Evolutionary conservation across 1,284 basidiomycete genomes (phyloP).

Genomic region (Cryptococcus floricola): DNA sequence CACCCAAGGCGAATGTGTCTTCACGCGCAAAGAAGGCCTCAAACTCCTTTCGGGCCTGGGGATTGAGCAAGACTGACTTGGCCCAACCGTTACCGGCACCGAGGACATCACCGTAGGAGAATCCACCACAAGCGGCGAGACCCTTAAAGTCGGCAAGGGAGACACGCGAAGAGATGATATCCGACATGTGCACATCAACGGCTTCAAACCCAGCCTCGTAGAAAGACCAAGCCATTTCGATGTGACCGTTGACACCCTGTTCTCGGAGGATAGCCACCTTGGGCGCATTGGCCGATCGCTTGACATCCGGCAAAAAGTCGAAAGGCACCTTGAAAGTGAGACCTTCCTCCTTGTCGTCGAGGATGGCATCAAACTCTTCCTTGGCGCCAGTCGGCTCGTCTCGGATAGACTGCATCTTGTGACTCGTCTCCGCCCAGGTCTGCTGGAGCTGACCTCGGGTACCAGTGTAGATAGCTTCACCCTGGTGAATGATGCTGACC

Average conservation of each 20-base stretch:
- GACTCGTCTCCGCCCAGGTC: slow-evolving; percentile 92
- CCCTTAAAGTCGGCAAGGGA: slow-evolving; percentile 72
- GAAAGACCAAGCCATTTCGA: slow-evolving; percentile 99
- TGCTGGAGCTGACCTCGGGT: slow-evolving; percentile 72
- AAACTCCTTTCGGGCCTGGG: slow-evolving; percentile 70
- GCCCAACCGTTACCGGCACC: slow-evolving; percentile 99
- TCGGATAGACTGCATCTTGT: slow-evolving; percentile 80
- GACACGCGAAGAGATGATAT: slow-evolving; percentile 72
- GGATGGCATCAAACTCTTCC: slow-evolving; percentile 80
- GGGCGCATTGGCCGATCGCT: slow-evolving; percentile 56
- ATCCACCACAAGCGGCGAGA: slow-evolving; percentile 92
- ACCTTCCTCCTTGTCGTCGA: slow-evolving; percentile 62
- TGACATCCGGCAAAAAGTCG: slow-evolving; percentile 56
- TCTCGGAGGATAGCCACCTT: slow-evolving; percentile 94
- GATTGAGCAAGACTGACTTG: slow-evolving; percentile 81
- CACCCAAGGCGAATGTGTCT: slow-evolving; percentile 83
- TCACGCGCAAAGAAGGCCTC: slow-evolving; percentile 71
- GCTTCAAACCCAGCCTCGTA: slow-evolving; percentile 87
- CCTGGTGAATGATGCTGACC: slow-evolving; percentile 59
- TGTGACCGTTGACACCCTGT: slow-evolving; percentile 96
- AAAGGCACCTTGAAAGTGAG: slow-evolving; percentile 67
- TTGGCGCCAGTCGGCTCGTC: slow-evolving; percentile 76
- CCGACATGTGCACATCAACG: slow-evolving; percentile 97
- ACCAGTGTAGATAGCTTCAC: slow-evolving; percentile 60
- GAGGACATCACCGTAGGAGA: slow-evolving; percentile 97